phyloP scores from a whole-genome alignment of 306 rosid species.

The Echinosophora koreensis region DNA sequence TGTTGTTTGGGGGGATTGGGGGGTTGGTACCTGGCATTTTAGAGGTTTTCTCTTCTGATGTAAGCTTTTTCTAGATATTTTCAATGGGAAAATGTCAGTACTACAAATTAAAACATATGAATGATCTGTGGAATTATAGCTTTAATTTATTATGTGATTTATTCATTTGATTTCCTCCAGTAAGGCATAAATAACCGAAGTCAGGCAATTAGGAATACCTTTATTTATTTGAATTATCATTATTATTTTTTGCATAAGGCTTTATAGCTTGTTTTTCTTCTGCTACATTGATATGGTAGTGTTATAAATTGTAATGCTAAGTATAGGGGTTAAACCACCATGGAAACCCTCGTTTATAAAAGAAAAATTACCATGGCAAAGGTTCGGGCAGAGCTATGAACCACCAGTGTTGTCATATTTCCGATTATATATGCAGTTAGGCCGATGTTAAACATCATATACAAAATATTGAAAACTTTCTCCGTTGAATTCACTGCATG shows the following conservation, averaged over 20 bases:
- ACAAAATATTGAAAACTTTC: slow-evolving; percentile 71
- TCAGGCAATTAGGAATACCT: background rate
- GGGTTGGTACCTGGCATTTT: no score
- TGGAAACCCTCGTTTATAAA: background rate
- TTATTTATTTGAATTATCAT: background rate
- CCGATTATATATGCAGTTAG: slow-evolving; percentile 87
- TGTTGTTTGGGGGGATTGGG: no score
- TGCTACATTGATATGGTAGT: slow-evolving; percentile 21
- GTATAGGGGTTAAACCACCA: slow-evolving; percentile 27
- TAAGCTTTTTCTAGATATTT: no score
- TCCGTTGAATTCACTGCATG: slow-evolving; percentile 80
- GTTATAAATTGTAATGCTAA: slow-evolving; percentile 20
- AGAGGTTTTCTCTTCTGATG: no score
- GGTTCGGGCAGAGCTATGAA: slow-evolving; percentile 75
- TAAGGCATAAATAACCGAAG: background rate
- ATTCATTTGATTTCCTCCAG: background rate
- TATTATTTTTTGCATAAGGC: no score
- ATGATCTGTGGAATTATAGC: no score
- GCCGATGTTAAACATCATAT: slow-evolving; percentile 92
- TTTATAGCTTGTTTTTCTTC: background rate
- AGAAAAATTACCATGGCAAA: slow-evolving; percentile 50
- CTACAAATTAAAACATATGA: no score
- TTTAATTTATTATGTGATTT: background rate
- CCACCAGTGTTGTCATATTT: slow-evolving; percentile 88
- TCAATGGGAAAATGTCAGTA: no score